Percentiles rank a stretch among this genome's conserved stretches.
Conservation (phyloP, 768 basidiomycete species). For the Suillus tomentosus region DNA sequence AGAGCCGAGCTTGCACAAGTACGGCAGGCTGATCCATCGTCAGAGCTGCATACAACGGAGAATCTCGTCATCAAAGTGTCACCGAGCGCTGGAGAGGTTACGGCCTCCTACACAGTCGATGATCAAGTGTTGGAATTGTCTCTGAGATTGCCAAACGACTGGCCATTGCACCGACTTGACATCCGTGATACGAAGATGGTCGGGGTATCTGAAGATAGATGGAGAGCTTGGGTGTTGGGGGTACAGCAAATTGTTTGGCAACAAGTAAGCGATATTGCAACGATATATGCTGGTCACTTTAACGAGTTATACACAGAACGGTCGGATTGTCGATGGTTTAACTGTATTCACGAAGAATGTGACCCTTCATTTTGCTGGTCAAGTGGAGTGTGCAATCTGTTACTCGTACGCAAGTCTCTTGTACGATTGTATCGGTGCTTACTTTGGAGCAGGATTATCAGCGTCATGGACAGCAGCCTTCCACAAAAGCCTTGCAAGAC, state of each 20-base stretch:
- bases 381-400: conserved; percentile 95
- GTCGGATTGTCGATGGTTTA: conserved; percentile 85
- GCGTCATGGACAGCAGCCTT: conserved; percentile 82
- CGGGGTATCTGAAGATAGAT: conserved; percentile 86
- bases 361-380: conserved; percentile 89
- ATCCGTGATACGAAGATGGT: conserved; percentile 83
- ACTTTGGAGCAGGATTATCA: conserved; percentile 69
- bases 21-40: conserved; percentile 50
- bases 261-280: conserved; percentile 54
- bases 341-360: conserved; percentile 94
- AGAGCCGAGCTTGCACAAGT: conserved; percentile 78
- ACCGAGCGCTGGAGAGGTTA: conserved; percentile 73
- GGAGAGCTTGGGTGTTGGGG: conserved; percentile 92
- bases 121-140: conserved; percentile 92
- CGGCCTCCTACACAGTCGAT: conserved; percentile 83
- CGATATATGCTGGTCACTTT: neutral
- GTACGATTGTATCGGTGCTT: neutral
- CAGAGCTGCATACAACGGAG: conserved; percentile 66
- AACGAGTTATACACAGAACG: conserved; percentile 57
- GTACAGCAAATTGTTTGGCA: conserved; percentile 90
- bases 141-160: conserved; percentile 84
- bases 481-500: conserved; percentile 93
- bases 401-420: conserved; percentile 64
- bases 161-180: conserved; percentile 87
- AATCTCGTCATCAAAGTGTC: conserved; percentile 80